These are phyloP conservation scores for Ziziphus jujuba DNA, from an alignment of 306 rosid species.

Conservation along the genomic window DNA sequence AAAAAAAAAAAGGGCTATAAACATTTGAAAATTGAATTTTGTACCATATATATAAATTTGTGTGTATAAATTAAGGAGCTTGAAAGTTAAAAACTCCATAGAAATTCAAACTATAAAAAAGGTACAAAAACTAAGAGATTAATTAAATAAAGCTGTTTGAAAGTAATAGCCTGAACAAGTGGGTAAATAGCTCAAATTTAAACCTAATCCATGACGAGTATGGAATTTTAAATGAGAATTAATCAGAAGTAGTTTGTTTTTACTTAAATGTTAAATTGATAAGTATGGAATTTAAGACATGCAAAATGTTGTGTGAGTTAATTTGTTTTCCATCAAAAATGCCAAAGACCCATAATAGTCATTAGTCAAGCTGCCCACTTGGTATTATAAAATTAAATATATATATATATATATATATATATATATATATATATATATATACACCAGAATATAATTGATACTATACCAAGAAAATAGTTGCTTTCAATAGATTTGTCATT, in stretches of 20 bases:
- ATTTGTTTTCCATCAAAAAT: neutral
- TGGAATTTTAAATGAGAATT: no score
- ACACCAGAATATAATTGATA: neutral
- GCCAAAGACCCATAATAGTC: slow-evolving; percentile 4
- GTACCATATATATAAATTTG: no score
- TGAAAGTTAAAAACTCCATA: neutral
- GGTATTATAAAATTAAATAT: neutral
- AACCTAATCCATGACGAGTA: neutral
- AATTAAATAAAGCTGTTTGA: neutral
- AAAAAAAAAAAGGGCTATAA: no score
- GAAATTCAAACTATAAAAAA: neutral
- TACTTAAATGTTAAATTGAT: no score
- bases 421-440: neutral
- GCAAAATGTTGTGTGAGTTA: no score
- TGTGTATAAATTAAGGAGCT: neutral
- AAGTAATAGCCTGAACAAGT: slow-evolving; percentile 1
- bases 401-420: neutral
- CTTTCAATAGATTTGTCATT: slow-evolving; percentile 36
- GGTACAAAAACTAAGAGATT: neutral
- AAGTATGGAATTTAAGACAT: no score
- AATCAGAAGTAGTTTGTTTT: no score
- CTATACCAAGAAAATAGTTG: slow-evolving; percentile 1
- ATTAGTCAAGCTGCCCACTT: slow-evolving; percentile 24
- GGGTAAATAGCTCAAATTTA: neutral
- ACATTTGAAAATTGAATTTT: no score